Evolutionary conservation across 768 basidiomycete genomes (phyloP).

Genomic region (Boletus fagicola): DNA sequence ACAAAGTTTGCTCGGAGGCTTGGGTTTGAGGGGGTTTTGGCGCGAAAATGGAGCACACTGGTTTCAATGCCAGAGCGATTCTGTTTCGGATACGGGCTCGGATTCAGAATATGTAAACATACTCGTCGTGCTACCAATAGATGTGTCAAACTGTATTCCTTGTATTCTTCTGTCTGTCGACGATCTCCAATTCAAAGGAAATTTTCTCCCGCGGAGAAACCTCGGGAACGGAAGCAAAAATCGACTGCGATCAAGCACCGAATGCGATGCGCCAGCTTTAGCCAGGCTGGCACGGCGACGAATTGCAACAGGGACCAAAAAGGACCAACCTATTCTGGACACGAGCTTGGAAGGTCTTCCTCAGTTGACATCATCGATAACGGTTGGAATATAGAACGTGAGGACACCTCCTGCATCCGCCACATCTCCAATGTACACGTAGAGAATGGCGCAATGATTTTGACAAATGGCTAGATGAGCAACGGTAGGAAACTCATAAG

Average conservation of each 20-base stretch:
- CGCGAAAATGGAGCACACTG: neutral
- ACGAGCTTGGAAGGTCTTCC: neutral
- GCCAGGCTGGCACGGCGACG: neutral
- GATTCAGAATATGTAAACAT: constrained; percentile 18
- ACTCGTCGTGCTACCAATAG: constrained; percentile 5
- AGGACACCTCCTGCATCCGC: constrained; percentile 79
- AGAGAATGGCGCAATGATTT: constrained; percentile 80
- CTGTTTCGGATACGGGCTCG: neutral
- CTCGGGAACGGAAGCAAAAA: neutral
- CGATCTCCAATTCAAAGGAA: neutral
- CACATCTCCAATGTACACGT: constrained; percentile 83
- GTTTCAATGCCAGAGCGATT: neutral
- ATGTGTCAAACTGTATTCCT: constrained; percentile 3
- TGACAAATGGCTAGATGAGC: constrained; percentile 66
- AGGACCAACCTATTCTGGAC: neutral
- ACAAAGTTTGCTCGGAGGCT: constrained; percentile 67
- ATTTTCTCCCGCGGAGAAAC: neutral
- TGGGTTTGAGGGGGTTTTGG: constrained; percentile 31
- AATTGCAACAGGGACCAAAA: neutral
- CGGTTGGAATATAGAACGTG: constrained; percentile 84
- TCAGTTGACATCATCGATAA: constrained; percentile 53
- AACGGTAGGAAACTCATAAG: neutral
- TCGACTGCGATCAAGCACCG: neutral
- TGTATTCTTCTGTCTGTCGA: constrained; percentile 1
- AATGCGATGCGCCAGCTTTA: neutral